Conservation (phyloP, 352 stramenopile genomes). For the Phytopythium kandeliae region DNA sequence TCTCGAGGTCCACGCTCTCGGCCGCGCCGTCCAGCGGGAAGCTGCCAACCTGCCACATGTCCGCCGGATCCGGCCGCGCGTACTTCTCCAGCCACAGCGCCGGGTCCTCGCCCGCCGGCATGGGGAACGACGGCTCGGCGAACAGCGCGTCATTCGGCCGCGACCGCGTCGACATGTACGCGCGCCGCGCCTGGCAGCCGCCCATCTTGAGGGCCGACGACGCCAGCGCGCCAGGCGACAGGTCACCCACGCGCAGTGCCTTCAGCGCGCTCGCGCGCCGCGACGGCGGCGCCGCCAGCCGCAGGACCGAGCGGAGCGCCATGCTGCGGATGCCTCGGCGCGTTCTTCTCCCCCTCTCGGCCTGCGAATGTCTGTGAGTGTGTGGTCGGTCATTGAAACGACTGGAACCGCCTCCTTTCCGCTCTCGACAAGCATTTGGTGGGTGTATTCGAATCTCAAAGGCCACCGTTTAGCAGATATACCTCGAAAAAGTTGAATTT, state of each 20-base stretch:
- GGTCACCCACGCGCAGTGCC: not conserved
- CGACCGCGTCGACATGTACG: slow-evolving; percentile 65
- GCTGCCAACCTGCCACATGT: slow-evolving; percentile 73
- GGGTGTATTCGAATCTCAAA: too few relatives aligned
- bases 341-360: not conserved
- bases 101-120: slow-evolving; percentile 43
- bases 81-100: slow-evolving; percentile 58
- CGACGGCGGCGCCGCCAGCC: slow-evolving; percentile 7
- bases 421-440: too few relatives aligned
- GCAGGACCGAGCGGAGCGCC: slow-evolving; percentile 19
- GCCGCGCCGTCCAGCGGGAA: slow-evolving; percentile 39
- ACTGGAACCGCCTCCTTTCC: not conserved
- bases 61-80: slow-evolving; percentile 42
- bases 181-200: slow-evolving; percentile 18
- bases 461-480: too few relatives aligned
- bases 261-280: slow-evolving; percentile 4
- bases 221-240: slow-evolving; percentile 5
- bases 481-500: not conserved
- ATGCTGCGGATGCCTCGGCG: not conserved
- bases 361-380: not conserved
- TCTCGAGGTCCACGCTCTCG: slow-evolving; percentile 9
- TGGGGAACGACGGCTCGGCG: slow-evolving; percentile 54
- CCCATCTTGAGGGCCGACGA: slow-evolving; percentile 7
- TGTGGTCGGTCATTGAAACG: not conserved
- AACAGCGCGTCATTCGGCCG: slow-evolving; percentile 41